Conservation (phyloP, 2,329 filamentous ascomycete species). For the Colletotrichum musae region DNA sequence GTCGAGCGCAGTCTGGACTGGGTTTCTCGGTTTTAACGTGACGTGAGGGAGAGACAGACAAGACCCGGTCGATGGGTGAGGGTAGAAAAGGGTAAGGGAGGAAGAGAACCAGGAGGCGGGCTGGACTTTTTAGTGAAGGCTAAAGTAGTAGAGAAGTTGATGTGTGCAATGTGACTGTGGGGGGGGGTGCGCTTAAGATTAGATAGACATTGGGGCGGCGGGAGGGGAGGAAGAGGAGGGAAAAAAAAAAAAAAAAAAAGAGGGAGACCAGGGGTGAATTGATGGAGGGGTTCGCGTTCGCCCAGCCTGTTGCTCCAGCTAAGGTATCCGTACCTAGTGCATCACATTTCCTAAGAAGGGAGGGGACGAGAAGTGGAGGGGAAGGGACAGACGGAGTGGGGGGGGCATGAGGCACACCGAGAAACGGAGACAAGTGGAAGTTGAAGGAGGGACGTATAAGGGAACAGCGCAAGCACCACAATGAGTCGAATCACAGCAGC, state of each 20-base stretch:
- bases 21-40: neutral
- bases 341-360: neutral
- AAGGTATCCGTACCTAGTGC: neutral
- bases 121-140: constrained; percentile 37
- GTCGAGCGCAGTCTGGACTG: constrained; percentile 9
- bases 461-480: neutral
- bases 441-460: too few species aligned
- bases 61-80: constrained; percentile 4
- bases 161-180: constrained; percentile 36
- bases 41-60: constrained; percentile 23
- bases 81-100: constrained; percentile 17
- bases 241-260: neutral
- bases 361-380: constrained; percentile 1
- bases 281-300: constrained; percentile 34
- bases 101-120: constrained; percentile 15
- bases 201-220: constrained; percentile 21
- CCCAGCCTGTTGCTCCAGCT: constrained; percentile 12
- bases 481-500: neutral
- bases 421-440: neutral
- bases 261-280: constrained; percentile 11
- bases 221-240: neutral
- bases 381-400: neutral
- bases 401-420: neutral
- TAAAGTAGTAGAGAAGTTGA: constrained; percentile 33
- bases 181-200: constrained; percentile 39